A percentile compares a stretch with the other conserved stretches of the same genome.
phyloP scores from a whole-genome alignment of 768 basidiomycete genomes.

The Termitomyces sp. region DNA sequence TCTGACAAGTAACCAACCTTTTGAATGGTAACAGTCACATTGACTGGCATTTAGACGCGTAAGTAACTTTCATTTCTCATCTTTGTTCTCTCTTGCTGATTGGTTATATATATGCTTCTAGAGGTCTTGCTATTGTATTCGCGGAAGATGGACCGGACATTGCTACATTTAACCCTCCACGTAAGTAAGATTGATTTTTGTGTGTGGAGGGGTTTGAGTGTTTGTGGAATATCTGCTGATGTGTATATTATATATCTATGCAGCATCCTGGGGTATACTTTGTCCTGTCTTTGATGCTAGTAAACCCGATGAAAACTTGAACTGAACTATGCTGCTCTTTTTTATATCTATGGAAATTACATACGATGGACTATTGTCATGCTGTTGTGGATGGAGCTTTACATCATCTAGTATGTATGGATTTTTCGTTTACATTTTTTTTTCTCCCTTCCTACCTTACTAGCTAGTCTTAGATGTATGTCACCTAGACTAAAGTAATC shows the following conservation, averaged over 20 bases:
- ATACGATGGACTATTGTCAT: no score
- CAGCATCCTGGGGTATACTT: conserved; percentile 28
- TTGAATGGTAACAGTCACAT: conserved; percentile 32
- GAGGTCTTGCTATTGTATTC: conserved; percentile 36
- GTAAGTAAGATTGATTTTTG: not conserved
- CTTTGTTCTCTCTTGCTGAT: not conserved
- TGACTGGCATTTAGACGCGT: conserved; percentile 45
- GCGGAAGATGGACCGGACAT: conserved; percentile 25
- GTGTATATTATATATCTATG: not conserved
- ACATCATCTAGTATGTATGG: no score
- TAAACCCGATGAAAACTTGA: not conserved
- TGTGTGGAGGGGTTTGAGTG: not conserved
- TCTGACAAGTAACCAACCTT: no score
- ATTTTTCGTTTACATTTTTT: no score
- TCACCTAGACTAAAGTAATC: no score
- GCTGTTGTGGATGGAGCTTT: no score
- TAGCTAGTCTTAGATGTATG: no score
- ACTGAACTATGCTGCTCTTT: no score
- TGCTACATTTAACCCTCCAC: not conserved
- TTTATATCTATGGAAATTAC: no score
- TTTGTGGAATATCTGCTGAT: not conserved
- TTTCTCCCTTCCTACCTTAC: no score
- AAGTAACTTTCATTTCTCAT: not conserved
- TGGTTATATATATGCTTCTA: not conserved
- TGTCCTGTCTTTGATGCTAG: conserved; percentile 24